A percentile compares a stretch with the other conserved stretches of the same genome.
Evolutionary conservation across 768 basidiomycete species (phyloP).

Genomic region (Amanita exitialis): DNA sequence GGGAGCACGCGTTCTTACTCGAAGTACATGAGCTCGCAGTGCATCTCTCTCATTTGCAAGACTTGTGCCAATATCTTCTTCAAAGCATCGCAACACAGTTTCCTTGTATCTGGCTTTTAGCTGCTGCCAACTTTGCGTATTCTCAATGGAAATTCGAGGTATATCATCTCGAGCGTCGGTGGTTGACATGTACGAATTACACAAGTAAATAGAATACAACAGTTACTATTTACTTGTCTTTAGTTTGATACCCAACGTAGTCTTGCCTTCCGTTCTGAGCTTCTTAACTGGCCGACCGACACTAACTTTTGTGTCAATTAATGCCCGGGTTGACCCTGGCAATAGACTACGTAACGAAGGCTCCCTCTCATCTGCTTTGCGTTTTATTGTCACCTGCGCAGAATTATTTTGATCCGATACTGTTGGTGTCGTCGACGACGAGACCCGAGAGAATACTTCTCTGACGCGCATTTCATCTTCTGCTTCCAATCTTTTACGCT

Average conservation of each 20-base stretch:
- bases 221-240: conserved; percentile 18
- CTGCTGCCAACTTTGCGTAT: conserved; percentile 55
- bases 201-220: neutral
- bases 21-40: conserved; percentile 38
- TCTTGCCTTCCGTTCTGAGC: conserved; percentile 52
- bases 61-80: conserved; percentile 32
- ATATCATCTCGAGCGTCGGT: conserved; percentile 34
- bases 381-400: conserved; percentile 62
- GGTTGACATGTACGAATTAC: neutral
- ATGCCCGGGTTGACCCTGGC: conserved; percentile 51
- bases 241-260: conserved; percentile 65
- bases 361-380: conserved; percentile 75
- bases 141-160: conserved; percentile 51
- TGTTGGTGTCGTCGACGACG: conserved; percentile 27
- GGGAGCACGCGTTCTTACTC: conserved; percentile 24
- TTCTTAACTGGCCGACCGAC: conserved; percentile 39
- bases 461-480: conserved; percentile 90
- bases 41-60: conserved; percentile 33
- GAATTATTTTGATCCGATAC: conserved; percentile 11
- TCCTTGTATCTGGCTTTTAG: conserved; percentile 43
- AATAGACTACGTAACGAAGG: conserved; percentile 62
- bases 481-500: conserved; percentile 64
- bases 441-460: conserved; percentile 75
- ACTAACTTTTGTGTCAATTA: conserved; percentile 41
- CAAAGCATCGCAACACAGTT: conserved; percentile 34